A percentile compares a stretch with the other conserved stretches of the same genome.
phyloP scores from a whole-genome alignment of 148 eudicot species.

The Chenopodium quinoa region DNA sequence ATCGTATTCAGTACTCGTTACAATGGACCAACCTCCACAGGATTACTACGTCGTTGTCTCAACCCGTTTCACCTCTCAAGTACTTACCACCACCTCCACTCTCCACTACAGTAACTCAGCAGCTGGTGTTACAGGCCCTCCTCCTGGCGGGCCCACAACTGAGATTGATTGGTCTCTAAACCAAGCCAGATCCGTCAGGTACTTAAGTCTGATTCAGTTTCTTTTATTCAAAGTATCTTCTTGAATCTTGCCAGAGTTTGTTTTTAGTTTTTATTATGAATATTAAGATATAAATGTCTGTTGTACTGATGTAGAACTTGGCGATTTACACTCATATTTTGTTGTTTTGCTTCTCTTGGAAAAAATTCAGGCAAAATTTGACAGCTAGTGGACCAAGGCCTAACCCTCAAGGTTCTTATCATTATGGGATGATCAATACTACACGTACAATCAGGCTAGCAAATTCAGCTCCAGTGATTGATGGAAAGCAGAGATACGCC shows the following conservation, averaged over 20 bases:
- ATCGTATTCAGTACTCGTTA: constrained; percentile 58
- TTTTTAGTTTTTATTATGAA: not conserved
- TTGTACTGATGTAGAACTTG: not conserved
- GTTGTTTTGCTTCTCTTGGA: not conserved
- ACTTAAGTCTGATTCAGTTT: not conserved
- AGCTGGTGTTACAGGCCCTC: constrained; percentile 36
- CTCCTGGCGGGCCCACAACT: constrained; percentile 63
- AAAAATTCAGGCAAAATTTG: constrained; percentile 39
- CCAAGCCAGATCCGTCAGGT: constrained; percentile 68
- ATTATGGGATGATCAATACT: constrained; percentile 53
- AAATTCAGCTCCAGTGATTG: constrained; percentile 47
- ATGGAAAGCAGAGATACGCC: constrained; percentile 53
- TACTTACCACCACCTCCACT: constrained; percentile 47
- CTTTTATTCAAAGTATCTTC: not conserved
- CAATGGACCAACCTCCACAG: constrained; percentile 54
- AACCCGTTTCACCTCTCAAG: constrained; percentile 55
- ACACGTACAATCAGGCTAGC: constrained; percentile 51
- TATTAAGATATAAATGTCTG: not conserved
- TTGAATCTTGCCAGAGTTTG: not conserved
- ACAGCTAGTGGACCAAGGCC: constrained; percentile 69
- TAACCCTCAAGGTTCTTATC: constrained; percentile 64
- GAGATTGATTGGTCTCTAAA: constrained; percentile 56
- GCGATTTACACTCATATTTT: not conserved
- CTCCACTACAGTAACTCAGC: constrained; percentile 59
- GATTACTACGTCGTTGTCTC: constrained; percentile 59